These are phyloP conservation scores for Acanthochlamys bracteata DNA, from an alignment of 106 monocot genomes.

Conservation along the genomic window DNA sequence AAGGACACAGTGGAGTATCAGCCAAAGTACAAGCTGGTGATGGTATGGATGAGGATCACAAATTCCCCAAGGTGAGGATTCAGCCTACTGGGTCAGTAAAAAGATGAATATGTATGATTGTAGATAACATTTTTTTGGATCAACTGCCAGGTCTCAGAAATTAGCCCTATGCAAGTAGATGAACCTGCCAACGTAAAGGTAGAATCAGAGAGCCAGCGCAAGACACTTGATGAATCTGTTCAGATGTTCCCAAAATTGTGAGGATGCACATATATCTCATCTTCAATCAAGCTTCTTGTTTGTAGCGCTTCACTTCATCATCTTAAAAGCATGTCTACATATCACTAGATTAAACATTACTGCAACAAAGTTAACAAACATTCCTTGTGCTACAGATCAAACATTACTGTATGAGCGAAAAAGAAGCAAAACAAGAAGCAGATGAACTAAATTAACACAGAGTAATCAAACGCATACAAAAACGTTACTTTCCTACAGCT, in stretches of 20 bases:
- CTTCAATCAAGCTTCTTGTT: conserved; percentile 1
- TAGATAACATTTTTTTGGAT: not conserved
- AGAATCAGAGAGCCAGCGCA: conserved; percentile 14
- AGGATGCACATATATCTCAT: not conserved
- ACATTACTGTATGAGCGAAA: not conserved
- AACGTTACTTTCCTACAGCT: no score
- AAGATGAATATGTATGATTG: not conserved
- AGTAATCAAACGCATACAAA: no score
- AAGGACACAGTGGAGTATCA: conserved; percentile 2
- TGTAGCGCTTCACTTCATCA: not conserved
- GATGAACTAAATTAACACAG: no score
- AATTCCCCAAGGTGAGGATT: conserved; percentile 15
- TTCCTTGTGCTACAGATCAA: no score
- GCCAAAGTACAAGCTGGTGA: conserved; percentile 16
- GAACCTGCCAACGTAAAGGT: conserved; percentile 11
- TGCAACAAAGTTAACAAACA: no score
- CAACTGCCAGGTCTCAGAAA: conserved; percentile 9
- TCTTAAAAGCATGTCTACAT: no score
- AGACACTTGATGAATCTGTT: conserved; percentile 8
- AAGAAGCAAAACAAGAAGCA: no score
- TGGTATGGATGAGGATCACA: conserved; percentile 19
- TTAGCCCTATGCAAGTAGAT: conserved; percentile 12
- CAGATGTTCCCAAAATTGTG: not conserved
- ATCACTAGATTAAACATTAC: no score
- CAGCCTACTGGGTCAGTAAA: not conserved